A percentile compares a stretch with the other conserved stretches of the same genome.
phyloP scores from a whole-genome alignment of 1,284 basidiomycete species.

The Papiliotrema nemorosa region DNA sequence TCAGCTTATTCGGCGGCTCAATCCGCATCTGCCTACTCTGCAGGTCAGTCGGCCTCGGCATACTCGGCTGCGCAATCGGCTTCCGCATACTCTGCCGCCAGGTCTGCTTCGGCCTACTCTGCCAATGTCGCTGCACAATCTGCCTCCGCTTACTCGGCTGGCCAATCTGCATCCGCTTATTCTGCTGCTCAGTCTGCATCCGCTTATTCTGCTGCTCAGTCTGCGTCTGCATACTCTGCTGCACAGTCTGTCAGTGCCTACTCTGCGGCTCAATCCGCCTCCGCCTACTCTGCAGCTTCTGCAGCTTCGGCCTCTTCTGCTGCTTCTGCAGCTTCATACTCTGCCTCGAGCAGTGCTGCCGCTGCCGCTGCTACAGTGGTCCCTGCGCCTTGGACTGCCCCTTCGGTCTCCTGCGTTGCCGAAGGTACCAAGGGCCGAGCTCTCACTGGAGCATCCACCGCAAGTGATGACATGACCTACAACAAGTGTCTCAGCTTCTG shows the following conservation, averaged over 20 bases:
- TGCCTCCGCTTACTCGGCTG: conserved; percentile 2
- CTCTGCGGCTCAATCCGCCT: conserved; percentile 3
- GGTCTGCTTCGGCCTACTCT: conserved; percentile 2
- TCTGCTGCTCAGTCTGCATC: conserved; percentile 5
- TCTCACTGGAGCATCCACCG: conserved; percentile 18
- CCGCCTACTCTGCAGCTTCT: conserved; percentile 8
- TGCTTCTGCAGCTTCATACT: conserved; percentile 4
- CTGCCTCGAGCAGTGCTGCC: conserved; percentile 10
- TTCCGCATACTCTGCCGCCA: conserved; percentile 8
- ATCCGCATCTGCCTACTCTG: conserved; percentile 3
- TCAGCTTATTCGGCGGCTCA: not conserved
- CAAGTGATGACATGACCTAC: conserved; percentile 26
- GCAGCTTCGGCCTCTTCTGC: conserved; percentile 4
- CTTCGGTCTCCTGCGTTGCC: conserved; percentile 33
- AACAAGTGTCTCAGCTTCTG: conserved; percentile 20
- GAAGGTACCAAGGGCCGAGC: conserved; percentile 34
- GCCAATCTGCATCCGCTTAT: conserved; percentile 2
- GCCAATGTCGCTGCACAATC: conserved; percentile 9
- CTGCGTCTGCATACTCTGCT: conserved; percentile 10
- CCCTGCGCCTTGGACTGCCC: conserved; percentile 28
- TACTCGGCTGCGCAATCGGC: not conserved
- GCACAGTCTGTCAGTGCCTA: conserved; percentile 7
- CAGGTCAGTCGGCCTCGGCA: not conserved
- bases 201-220: conserved; percentile 9
- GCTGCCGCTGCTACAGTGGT: conserved; percentile 18